Evolutionary conservation across 2,329 filamentous ascomycete species (phyloP).

Genomic region (Ophiostoma quercus): DNA sequence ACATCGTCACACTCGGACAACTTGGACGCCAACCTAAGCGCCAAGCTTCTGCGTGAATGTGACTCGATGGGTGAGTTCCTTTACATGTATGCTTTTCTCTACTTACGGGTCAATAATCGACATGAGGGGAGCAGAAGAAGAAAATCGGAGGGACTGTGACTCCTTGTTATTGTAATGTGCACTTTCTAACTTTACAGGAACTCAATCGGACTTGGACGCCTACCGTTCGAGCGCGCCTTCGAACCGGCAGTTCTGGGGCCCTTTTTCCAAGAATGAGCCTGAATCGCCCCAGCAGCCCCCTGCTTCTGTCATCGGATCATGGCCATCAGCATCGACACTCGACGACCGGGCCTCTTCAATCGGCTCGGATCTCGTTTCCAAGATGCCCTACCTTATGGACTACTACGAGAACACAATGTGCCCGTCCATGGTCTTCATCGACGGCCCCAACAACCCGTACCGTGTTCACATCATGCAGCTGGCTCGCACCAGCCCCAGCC

Average conservation of each 20-base stretch:
- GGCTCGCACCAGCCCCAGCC: slow-evolving; percentile 68
- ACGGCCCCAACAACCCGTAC: slow-evolving; percentile 80
- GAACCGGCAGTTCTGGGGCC: slow-evolving; percentile 45
- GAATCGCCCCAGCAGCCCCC: slow-evolving; percentile 38
- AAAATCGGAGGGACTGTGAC: neutral
- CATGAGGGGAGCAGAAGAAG: slow-evolving; percentile 10
- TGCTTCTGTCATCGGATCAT: slow-evolving; percentile 33
- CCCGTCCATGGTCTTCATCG: slow-evolving; percentile 85
- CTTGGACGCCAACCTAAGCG: slow-evolving; percentile 49
- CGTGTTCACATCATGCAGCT: slow-evolving; percentile 75
- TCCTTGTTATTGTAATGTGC: neutral
- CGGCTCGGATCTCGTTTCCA: slow-evolving; percentile 62
- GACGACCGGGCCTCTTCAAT: slow-evolving; percentile 44
- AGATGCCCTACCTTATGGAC: slow-evolving; percentile 83
- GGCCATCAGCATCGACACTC: slow-evolving; percentile 40
- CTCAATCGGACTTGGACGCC: slow-evolving; percentile 46
- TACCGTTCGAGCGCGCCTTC: slow-evolving; percentile 49
- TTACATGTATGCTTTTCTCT: slow-evolving; percentile 28
- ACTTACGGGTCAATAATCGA: slow-evolving; percentile 5
- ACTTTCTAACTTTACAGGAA: slow-evolving; percentile 16
- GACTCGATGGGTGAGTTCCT: slow-evolving; percentile 51
- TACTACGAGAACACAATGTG: slow-evolving; percentile 93
- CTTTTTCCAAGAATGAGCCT: slow-evolving; percentile 43
- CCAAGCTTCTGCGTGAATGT: slow-evolving; percentile 51
- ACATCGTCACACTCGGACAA: slow-evolving; percentile 49